Conservation (phyloP, 1,284 basidiomycete species). For the Earliella scabrosa region DNA sequence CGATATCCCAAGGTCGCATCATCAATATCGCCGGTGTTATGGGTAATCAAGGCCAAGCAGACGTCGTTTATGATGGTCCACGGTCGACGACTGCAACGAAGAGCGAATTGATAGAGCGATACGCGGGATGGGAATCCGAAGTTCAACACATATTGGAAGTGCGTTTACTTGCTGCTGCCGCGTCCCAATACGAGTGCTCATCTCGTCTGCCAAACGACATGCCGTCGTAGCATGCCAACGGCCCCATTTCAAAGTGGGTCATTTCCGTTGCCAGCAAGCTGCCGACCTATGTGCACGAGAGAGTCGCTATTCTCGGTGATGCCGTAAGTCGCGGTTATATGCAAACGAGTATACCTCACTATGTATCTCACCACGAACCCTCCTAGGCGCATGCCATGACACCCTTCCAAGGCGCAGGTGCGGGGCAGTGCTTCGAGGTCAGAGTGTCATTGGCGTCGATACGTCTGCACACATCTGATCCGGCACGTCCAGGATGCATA, state of each 20-base stretch:
- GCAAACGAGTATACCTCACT: not conserved
- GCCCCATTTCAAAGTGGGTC: too few relatives aligned
- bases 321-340: conserved; percentile 35
- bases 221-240: too few relatives aligned
- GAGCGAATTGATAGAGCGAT: conserved; percentile 12
- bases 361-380: not conserved
- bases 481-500: conserved; percentile 1
- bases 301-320: conserved; percentile 40
- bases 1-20: conserved; percentile 7
- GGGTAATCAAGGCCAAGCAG: conserved; percentile 23
- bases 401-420: conserved; percentile 37
- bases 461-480: not conserved
- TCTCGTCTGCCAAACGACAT: too few relatives aligned
- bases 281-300: too few relatives aligned
- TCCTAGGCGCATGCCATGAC: conserved; percentile 36
- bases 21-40: conserved; percentile 33
- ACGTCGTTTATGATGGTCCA: conserved; percentile 27
- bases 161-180: too few relatives aligned
- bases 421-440: conserved; percentile 40
- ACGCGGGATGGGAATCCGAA: conserved; percentile 31
- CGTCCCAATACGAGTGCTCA: too few relatives aligned
- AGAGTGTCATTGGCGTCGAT: not conserved
- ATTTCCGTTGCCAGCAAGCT: too few relatives aligned
- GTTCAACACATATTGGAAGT: conserved; percentile 31
- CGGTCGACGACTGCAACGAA: conserved; percentile 26